Evolutionary conservation across 192 early-diverging fungal genomes (phyloP).

Genomic region (Dissophora globulifera): DNA sequence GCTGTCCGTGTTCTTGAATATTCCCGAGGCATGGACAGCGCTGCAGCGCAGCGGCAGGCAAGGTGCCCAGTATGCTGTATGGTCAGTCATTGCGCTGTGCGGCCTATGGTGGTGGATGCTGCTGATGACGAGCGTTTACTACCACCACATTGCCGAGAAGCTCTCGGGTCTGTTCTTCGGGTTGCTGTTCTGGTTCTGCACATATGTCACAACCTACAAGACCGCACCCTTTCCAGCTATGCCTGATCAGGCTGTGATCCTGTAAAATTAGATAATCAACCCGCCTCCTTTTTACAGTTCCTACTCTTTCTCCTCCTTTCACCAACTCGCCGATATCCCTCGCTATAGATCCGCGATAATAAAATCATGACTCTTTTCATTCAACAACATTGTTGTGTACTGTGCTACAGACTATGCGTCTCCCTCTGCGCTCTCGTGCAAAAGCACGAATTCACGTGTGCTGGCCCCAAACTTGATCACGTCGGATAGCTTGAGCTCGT

Average conservation of each 20-base stretch:
- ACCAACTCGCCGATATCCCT: too few relatives aligned
- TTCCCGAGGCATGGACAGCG: conserved; percentile 15
- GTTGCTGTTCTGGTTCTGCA: conserved; percentile 72
- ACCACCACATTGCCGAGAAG: conserved; percentile 78
- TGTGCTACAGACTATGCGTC: neutral
- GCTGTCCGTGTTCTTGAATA: conserved; percentile 55
- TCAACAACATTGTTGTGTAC: neutral
- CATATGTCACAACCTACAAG: conserved; percentile 54
- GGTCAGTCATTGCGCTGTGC: conserved; percentile 56
- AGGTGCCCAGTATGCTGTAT: conserved; percentile 38
- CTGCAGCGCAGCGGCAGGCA: conserved; percentile 3
- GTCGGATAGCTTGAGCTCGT: conserved; percentile 86
- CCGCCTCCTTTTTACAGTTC: too few relatives aligned
- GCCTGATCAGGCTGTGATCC: conserved; percentile 33
- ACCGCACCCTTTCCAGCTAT: conserved; percentile 26
- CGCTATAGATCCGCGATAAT: too few relatives aligned
- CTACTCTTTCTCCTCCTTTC: too few relatives aligned
- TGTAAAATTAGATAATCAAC: too few relatives aligned
- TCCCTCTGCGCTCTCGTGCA: conserved; percentile 70
- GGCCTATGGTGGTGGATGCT: conserved; percentile 83
- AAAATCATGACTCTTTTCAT: too few relatives aligned
- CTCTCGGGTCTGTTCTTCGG: conserved; percentile 75
- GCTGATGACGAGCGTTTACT: conserved; percentile 80
- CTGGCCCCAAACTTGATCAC: conserved; percentile 91
- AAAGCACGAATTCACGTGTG: conserved; percentile 91